Evolutionary conservation across 106 monocot genomes (phyloP).

Genomic region (Dendrobium officinale): DNA sequence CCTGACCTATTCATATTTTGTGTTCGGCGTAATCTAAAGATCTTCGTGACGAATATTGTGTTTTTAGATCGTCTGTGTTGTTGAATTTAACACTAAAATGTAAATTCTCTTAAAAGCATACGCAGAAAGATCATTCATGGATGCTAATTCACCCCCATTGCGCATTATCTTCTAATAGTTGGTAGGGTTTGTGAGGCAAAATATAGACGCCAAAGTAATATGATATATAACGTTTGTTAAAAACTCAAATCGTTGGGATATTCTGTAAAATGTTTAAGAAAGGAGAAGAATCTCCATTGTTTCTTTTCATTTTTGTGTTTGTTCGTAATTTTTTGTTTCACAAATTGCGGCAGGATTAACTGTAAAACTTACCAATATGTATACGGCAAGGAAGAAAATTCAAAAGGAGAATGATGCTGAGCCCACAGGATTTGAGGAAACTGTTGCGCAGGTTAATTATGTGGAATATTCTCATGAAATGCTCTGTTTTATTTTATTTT

Average conservation of each 20-base stretch:
- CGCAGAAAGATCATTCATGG: background rate
- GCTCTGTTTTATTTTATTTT: background rate
- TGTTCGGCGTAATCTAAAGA: background rate
- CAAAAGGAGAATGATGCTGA: constrained; percentile 22
- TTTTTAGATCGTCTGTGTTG: background rate
- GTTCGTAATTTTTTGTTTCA: background rate
- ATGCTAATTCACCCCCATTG: background rate
- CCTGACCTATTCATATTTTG: background rate
- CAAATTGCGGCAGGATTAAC: background rate
- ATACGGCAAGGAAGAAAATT: constrained; percentile 21
- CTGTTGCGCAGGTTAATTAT: constrained; percentile 17
- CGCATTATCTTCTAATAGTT: background rate
- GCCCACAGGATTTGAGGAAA: constrained; percentile 19
- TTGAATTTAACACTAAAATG: background rate
- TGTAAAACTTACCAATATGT: constrained; percentile 9
- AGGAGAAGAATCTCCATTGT: background rate
- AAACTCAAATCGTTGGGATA: background rate
- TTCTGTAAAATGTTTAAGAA: background rate
- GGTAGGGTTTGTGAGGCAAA: background rate
- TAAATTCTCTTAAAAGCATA: background rate
- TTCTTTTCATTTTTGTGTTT: background rate
- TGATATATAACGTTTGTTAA: background rate
- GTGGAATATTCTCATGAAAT: background rate
- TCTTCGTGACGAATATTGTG: background rate
- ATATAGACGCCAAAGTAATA: background rate